Evolutionary conservation across 164 flowering plant genomes (phyloP).

Genomic region (Vitis cinerea): DNA sequence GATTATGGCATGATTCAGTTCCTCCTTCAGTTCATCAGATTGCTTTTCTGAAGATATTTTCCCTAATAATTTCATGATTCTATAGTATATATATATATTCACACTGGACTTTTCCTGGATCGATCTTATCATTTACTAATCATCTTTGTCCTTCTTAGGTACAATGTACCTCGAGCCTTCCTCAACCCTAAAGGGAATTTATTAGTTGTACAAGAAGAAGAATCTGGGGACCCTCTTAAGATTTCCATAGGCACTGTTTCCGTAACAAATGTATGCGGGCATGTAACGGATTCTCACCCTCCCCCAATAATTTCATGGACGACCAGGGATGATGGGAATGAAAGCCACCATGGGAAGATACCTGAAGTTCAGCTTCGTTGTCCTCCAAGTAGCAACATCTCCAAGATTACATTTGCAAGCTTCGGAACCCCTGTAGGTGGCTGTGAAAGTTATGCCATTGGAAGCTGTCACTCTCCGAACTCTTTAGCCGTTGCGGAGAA

Average conservation of each 20-base stretch:
- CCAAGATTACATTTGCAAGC: slow-evolving; percentile 58
- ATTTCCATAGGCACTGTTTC: slow-evolving; percentile 23
- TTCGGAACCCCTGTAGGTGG: slow-evolving; percentile 61
- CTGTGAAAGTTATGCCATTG: slow-evolving; percentile 39
- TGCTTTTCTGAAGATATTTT: too few relatives aligned
- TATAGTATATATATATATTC: not conserved
- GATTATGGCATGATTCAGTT: too few relatives aligned
- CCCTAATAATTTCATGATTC: not conserved
- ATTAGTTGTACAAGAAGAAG: slow-evolving; percentile 29
- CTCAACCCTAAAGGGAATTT: slow-evolving; percentile 20
- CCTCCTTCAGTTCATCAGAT: too few relatives aligned
- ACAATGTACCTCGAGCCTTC: slow-evolving; percentile 33
- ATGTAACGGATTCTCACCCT: slow-evolving; percentile 17
- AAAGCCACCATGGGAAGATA: slow-evolving; percentile 9
- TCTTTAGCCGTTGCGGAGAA: slow-evolving; percentile 42
- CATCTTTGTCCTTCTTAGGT: slow-evolving; percentile 12
- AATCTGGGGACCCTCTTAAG: slow-evolving; percentile 19
- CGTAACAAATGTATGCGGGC: not conserved
- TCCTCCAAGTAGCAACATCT: slow-evolving; percentile 36
- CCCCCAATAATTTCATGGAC: slow-evolving; percentile 26
- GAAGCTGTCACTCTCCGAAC: slow-evolving; percentile 50
- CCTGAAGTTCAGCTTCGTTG: slow-evolving; percentile 46
- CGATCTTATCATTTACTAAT: too few relatives aligned
- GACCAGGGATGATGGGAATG: not conserved
- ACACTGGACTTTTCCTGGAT: not conserved